These are phyloP conservation scores for Talaromyces liani DNA, from an alignment of 495 filamentous ascomycete species.

Conservation along the genomic window DNA sequence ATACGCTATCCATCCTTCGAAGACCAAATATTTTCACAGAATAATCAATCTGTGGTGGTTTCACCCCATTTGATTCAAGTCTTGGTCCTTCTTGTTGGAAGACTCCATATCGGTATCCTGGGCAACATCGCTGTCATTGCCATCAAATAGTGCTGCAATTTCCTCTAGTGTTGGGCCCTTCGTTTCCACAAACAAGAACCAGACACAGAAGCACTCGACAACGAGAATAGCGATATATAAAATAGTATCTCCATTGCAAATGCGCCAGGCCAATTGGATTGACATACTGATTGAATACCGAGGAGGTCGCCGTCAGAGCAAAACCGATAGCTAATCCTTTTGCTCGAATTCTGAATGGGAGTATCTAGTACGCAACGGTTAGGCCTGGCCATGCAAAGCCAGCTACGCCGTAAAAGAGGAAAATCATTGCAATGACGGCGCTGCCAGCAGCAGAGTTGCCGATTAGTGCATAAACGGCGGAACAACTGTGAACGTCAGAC, in stretches of 20 bases:
- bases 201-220: background rate
- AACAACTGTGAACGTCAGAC: too few relatives aligned
- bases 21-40: background rate
- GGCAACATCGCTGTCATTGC: background rate
- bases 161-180: background rate
- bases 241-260: background rate
- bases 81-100: background rate
- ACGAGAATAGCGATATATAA: background rate
- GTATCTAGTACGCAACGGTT: too few relatives aligned
- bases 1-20: constrained; percentile 19
- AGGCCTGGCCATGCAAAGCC: too few relatives aligned
- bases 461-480: too few relatives aligned
- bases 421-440: too few relatives aligned
- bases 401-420: too few relatives aligned
- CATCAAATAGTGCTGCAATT: background rate
- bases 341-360: too few relatives aligned
- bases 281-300: background rate
- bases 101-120: background rate
- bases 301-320: too few relatives aligned
- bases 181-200: background rate
- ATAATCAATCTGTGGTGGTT: background rate
- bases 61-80: background rate
- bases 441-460: too few relatives aligned
- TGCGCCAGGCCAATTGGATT: background rate
- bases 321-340: too few relatives aligned